These are phyloP conservation scores for Cyclostephanos invisitatus DNA, from an alignment of 108 stramenopile species.

Conservation along the genomic window DNA sequence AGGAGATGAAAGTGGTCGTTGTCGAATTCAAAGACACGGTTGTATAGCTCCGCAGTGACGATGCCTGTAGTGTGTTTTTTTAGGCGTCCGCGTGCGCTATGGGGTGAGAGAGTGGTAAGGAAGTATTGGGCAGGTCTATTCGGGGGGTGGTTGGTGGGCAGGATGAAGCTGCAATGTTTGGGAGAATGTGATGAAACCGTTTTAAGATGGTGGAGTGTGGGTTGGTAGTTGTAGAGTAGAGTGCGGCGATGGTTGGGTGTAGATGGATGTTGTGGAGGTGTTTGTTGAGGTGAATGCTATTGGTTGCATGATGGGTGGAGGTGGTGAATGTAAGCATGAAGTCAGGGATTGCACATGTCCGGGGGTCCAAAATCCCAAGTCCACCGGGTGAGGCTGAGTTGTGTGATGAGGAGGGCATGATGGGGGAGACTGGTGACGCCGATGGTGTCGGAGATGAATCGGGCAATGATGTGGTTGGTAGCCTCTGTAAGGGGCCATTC, in stretches of 20 bases:
- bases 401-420: not conserved
- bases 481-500: not conserved
- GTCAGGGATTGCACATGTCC: too few relatives aligned
- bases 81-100: not conserved
- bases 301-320: not conserved
- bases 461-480: not conserved
- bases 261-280: not conserved
- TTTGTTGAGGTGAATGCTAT: not conserved
- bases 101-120: not conserved
- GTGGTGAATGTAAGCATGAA: not conserved
- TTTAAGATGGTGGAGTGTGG: not conserved
- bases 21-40: not conserved
- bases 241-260: not conserved
- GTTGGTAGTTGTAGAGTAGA: not conserved
- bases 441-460: not conserved
- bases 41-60: not conserved
- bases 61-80: not conserved
- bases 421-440: too few relatives aligned
- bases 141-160: not conserved
- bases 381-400: too few relatives aligned
- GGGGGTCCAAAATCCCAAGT: too few relatives aligned
- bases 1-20: not conserved
- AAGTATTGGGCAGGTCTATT: not conserved
- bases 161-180: not conserved
- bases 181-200: not conserved